Percentiles rank a stretch among this genome's conserved stretches.
Conservation (phyloP, 805 yeast species). For the Clavispora asparagi region DNA sequence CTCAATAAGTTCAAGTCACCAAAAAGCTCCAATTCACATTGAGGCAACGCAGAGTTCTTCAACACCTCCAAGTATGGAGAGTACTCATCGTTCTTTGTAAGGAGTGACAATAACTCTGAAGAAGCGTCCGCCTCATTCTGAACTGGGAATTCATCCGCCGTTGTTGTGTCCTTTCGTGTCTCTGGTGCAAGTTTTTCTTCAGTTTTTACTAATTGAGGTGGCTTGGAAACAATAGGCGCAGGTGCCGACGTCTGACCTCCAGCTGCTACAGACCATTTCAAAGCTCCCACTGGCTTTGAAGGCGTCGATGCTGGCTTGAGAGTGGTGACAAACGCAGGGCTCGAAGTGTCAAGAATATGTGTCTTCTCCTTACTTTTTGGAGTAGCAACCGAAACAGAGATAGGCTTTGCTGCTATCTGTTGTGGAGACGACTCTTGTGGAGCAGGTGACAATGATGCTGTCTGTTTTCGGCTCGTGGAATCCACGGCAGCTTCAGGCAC, state of each 20-base stretch:
- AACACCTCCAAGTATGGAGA: conserved; percentile 23
- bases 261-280: conserved; percentile 56
- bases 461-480: neutral
- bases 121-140: conserved; percentile 11
- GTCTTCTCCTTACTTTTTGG: conserved; percentile 12
- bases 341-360: conserved; percentile 21
- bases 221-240: neutral
- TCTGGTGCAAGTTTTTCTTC: neutral
- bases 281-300: conserved; percentile 46
- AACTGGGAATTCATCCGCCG: neutral
- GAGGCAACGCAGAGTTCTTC: conserved; percentile 25
- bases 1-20: conserved; percentile 29
- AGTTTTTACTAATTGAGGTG: conserved; percentile 5
- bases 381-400: neutral
- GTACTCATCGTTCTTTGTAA: conserved; percentile 16
- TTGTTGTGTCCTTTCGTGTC: neutral
- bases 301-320: conserved; percentile 55
- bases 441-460: conserved; percentile 1
- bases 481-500: neutral
- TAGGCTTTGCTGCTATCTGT: neutral
- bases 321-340: conserved; percentile 37
- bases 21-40: conserved; percentile 29
- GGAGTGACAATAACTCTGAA: conserved; percentile 14
- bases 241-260: conserved; percentile 21
- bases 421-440: neutral